Evolutionary conservation across 305 asterid genomes (phyloP), one percentile per base, ranked within the genome.

Genomic region (Fraxinus baroniana): DNA sequence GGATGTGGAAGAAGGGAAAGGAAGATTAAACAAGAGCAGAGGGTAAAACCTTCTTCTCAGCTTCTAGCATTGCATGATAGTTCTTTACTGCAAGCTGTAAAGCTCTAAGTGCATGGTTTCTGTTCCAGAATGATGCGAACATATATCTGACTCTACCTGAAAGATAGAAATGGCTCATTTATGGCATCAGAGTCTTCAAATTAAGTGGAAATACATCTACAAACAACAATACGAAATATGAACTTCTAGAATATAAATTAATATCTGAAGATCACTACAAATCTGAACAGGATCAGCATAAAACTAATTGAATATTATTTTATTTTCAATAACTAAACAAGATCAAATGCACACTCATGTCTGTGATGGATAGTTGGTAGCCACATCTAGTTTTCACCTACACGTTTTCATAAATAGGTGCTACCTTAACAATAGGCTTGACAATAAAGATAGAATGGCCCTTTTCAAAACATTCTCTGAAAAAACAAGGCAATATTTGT

Each of bases 81-180:
- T 89, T 89, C 88, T 90, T 91, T 12, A 85, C 88, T 77, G 91
- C 86, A 79, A 90, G 93, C 83, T 91, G 97, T 84, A 96, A 87
- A 80, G 92, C 91, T 86, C 90, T 89, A 83, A 94, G 84, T 20
- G 94, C 89, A 72, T 94, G 89, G 85, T 92, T 94, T 91, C 99
- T 87, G 81, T 96, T 96, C 99, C 99, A 96, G 89, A 96, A 96
- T 84, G 99, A 96, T 60, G 99, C 98, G 86, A 96, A 96, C 87
- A 92, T 94, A 87, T 96, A 96, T 87, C 98, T 92, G 80, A 96
- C 94, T 87, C 97, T 91, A 86, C 99, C 99, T 96, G 93, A 86
- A 88, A 88, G 73, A 86, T 82, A 80, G 55, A 64, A 80, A 57
- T 77, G 52, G 76, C 30, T 41, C 24, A 36, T 57, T 57, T 66